Base-by-base conservation (phyloP, 345 rosid genomes). In the Euclidium syriacum region DNA sequence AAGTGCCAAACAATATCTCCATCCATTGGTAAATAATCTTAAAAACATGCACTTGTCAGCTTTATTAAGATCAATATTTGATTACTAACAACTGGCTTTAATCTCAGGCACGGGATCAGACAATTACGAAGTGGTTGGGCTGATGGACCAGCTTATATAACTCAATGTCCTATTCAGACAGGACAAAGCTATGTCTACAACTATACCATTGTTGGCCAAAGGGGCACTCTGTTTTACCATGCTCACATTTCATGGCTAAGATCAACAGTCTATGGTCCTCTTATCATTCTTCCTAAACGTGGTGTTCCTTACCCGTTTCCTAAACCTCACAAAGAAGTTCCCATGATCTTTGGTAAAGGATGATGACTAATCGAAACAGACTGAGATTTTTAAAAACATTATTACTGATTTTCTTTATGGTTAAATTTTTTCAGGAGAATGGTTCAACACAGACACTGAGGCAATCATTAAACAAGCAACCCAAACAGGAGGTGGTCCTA, bases 201-300 rank as follows among this genome's bases (percentile, higher is more conserved):
- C 75, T 86, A 84, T 78, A 86, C 91, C 11, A 65, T 84, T 35
- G 66, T 68, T 16, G 95, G 89, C 10, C 91, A 91, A 70, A 76
- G 91, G 63, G 96, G 96, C 67, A 82, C 97, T 27, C 75, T 84
- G 5, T 72, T 64, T 2, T 91, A 84, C 80, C 95, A 88, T 67
- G 92, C 90, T 53, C 96, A 91, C 60, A 67, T 80, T 34, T 79
- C 88, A 23, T 88, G 96, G 96, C 75, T 84, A 4, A 75, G 96
- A 69, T 63, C 98, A 38, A 79, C 95, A 52, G 34, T 91, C 27
- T 77, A 88, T 39, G 96, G 95, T 50, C 84, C 92, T 4, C 44
- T 86, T 1, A 77, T 88, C 65, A 79, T 88, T 49, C 86, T 88
- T 43, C 98, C 96, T 35, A 78, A 75, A 58, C 75, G 3, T 2